phyloP scores from a whole-genome alignment of 2,329 filamentous ascomycete species.

The Colletotrichum godetiae region DNA sequence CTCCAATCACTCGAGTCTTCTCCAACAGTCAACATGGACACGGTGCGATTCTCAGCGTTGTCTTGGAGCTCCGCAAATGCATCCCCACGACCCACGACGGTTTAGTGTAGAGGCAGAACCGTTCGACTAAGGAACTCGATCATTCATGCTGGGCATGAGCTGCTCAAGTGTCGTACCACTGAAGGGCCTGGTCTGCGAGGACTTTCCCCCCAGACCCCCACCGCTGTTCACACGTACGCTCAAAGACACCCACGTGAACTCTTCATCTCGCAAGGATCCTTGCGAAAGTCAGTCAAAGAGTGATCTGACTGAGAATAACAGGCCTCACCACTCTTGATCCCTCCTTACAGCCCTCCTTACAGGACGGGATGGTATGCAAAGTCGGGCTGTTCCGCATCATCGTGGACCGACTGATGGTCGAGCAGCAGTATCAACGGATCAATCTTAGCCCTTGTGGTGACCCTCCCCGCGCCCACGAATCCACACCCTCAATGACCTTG shows the following conservation, averaged over 20 bases:
- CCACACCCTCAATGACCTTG: slow-evolving; percentile 18
- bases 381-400: slow-evolving; percentile 23
- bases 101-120: neutral
- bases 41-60: neutral
- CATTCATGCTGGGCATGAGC: neutral
- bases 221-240: neutral
- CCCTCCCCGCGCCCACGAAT: slow-evolving; percentile 31
- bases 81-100: neutral
- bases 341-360: neutral
- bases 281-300: neutral
- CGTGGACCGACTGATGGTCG: slow-evolving; percentile 19
- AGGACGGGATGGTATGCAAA: slow-evolving; percentile 2
- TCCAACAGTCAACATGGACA: neutral
- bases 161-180: slow-evolving; percentile 6
- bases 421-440: slow-evolving; percentile 1
- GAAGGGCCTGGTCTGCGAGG: neutral
- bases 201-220: neutral
- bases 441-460: neutral
- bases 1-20: neutral
- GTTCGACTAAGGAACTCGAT: neutral
- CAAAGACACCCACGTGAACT: neutral
- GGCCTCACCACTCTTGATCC: neutral
- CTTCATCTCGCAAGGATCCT: neutral
- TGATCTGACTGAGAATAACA: neutral
- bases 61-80: neutral